Evolutionary conservation across 306 rosid species (phyloP).

Genomic region (Lotus japonicus): DNA sequence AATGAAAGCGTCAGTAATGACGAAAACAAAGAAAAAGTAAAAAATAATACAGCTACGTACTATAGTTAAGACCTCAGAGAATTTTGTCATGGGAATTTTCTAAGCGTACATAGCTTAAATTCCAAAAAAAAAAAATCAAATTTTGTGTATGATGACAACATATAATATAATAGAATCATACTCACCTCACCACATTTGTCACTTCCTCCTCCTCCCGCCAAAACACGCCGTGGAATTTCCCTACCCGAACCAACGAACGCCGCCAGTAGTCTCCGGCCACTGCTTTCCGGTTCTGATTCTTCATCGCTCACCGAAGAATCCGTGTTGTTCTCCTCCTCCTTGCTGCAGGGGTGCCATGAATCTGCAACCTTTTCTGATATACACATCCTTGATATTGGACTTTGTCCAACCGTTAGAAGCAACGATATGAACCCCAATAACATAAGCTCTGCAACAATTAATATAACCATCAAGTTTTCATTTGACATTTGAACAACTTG

Average conservation of each 20-base stretch:
- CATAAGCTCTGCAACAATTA: slow-evolving; percentile 62
- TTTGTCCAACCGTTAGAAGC: slow-evolving; percentile 76
- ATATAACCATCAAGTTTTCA: too few relatives aligned
- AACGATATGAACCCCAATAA: slow-evolving; percentile 78
- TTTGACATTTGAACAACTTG: too few relatives aligned
- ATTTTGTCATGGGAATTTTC: not conserved
- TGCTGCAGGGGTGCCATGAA: slow-evolving; percentile 78
- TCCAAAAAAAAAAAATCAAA: too few relatives aligned
- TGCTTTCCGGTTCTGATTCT: not conserved
- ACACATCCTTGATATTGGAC: slow-evolving; percentile 51
- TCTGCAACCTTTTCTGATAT: slow-evolving; percentile 44
- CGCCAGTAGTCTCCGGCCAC: slow-evolving; percentile 33
- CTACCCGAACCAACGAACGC: not conserved
- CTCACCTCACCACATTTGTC: slow-evolving; percentile 41
- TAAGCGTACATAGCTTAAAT: too few relatives aligned
- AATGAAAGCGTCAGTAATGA: not conserved
- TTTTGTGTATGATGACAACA: too few relatives aligned
- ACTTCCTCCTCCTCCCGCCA: slow-evolving; percentile 40
- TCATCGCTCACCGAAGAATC: not conserved
- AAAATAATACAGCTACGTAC: not conserved
- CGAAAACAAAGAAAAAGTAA: not conserved
- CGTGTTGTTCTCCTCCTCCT: not conserved
- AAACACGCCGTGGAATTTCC: slow-evolving; percentile 33
- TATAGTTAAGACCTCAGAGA: not conserved
- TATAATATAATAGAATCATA: too few relatives aligned